Base-by-base conservation (phyloP, 352 stramenopile genomes). In the Globisporangium spiculum region DNA sequence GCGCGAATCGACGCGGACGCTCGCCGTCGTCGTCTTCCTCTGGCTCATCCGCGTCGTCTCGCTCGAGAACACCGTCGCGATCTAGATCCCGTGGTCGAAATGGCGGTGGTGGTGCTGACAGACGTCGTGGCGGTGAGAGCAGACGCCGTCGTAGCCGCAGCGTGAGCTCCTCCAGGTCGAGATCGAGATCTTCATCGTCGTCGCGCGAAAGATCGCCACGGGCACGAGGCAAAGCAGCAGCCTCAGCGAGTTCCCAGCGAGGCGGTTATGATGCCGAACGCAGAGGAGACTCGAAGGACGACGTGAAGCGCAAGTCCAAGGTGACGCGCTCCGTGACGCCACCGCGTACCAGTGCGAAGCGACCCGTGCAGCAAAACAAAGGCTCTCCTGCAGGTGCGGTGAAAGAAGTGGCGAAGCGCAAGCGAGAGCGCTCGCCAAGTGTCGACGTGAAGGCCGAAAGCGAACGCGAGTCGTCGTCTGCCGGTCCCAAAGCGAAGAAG, bases 1-100 rank as follows among this genome's bases (percentile, higher is more conserved):
- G 58, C 26, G 4, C 46, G 18, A 61, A 22, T 9, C 22, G 53
- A 16, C 63, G 71, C 36, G 24, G 52, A 30, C 72, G 72, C 53
- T 70, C 72, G n/a, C 32, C 16, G 1, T 73, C 73, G 46, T 76
- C 67, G 12, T 57, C 54, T 36, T 72, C 71, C 46, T 62, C 62
- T 46, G 54, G 63, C 8, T 57, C 62, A 24, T 59, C 61, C 1
- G 26, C 20, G 8, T 20, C 34, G 14, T 62, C 55, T 32, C 53
- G 48, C 36, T 66, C 60, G 57, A 52, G 44, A 24, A 52, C 30
- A 9, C 7, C 26, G 9, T 62, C 55, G 38, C 44, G 56, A 27
- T 66, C 60, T 52, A 54, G 44, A 41, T 46, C 44, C 4, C 50
- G 60, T 22, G 60, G 34, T 10, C 30, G 20, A 32, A 14, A 18